phyloP scores from a whole-genome alignment of 768 basidiomycete genomes.

The Hypholoma fasciculare region DNA sequence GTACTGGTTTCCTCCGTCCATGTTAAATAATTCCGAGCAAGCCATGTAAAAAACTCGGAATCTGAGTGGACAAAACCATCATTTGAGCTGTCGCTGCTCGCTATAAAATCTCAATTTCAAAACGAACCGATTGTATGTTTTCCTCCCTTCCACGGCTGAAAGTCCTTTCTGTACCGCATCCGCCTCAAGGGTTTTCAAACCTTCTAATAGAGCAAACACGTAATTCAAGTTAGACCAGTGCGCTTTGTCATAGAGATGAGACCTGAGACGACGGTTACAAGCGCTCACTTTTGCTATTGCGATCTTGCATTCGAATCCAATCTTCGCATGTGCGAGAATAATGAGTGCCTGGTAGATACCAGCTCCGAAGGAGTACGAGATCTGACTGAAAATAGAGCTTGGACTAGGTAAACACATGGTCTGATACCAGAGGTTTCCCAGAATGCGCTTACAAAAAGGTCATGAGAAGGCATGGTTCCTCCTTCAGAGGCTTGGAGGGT shows the following conservation, averaged over 20 bases:
- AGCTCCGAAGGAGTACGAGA: conserved; percentile 55
- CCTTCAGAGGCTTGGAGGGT: conserved; percentile 28
- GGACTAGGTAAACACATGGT: background rate
- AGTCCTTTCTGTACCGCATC: conserved; percentile 50
- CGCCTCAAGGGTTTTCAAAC: conserved; percentile 46
- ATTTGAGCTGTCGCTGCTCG: background rate
- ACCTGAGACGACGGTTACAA: conserved; percentile 15
- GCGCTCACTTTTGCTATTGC: conserved; percentile 33
- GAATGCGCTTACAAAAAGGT: conserved; percentile 44
- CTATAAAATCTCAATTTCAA: background rate
- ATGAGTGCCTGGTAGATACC: conserved; percentile 64
- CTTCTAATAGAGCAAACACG: conserved; percentile 24
- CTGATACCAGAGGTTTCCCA: background rate
- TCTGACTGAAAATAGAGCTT: conserved; percentile 68
- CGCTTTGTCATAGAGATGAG: background rate
- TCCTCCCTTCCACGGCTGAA: conserved; percentile 49
- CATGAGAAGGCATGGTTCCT: conserved; percentile 74
- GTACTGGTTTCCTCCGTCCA: conserved; percentile 62
- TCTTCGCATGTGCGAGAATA: conserved; percentile 66
- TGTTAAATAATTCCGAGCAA: conserved; percentile 66
- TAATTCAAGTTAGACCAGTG: background rate
- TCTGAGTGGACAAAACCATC: conserved; percentile 25
- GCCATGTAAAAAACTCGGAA: conserved; percentile 75
- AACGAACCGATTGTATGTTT: conserved; percentile 53
- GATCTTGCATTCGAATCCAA: conserved; percentile 63